phyloP scores from a whole-genome alignment of 2,329 filamentous ascomycete genomes.

The Nigrospora osmanthi region DNA sequence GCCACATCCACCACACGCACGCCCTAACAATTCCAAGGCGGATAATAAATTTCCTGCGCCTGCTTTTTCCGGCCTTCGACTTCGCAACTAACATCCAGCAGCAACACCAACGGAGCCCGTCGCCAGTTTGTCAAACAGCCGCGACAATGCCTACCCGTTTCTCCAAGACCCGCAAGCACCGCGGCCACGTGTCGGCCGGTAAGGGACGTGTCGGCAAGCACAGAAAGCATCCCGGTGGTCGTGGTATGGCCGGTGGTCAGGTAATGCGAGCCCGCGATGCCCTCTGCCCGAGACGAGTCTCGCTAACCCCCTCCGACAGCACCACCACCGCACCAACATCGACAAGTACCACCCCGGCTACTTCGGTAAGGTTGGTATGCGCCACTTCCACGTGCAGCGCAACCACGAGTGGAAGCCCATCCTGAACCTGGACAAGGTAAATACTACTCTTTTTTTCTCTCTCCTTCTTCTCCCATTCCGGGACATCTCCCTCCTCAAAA shows the following conservation, averaged over 20 bases:
- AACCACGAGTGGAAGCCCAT: constrained; percentile 98
- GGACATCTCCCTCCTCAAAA: neutral
- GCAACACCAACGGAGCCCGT: too few species aligned
- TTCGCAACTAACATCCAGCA: too few species aligned
- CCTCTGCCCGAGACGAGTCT: too few species aligned
- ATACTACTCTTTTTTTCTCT: too few species aligned
- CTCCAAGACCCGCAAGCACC: constrained; percentile 74
- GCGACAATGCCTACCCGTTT: constrained; percentile 66
- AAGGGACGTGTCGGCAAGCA: constrained; percentile 98
- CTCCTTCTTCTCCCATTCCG: neutral
- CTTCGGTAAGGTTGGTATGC: constrained; percentile 54
- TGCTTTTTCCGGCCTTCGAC: too few species aligned
- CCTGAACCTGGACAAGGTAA: constrained; percentile 97
- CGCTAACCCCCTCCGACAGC: constrained; percentile 21
- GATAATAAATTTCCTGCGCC: too few species aligned
- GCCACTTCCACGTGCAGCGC: constrained; percentile 91
- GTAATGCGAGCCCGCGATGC: too few species aligned
- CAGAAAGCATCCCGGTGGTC: constrained; percentile 80
- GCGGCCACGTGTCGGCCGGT: constrained; percentile 97
- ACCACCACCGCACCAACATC: constrained; percentile 89
- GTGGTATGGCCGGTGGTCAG: constrained; percentile 95
- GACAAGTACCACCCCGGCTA: constrained; percentile 93
- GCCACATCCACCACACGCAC: too few species aligned
- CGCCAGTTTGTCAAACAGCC: constrained; percentile 13
- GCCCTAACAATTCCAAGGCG: too few species aligned